Conservation (phyloP, 2,329 filamentous ascomycete species). For the Pseudohalonectria lignicola region DNA sequence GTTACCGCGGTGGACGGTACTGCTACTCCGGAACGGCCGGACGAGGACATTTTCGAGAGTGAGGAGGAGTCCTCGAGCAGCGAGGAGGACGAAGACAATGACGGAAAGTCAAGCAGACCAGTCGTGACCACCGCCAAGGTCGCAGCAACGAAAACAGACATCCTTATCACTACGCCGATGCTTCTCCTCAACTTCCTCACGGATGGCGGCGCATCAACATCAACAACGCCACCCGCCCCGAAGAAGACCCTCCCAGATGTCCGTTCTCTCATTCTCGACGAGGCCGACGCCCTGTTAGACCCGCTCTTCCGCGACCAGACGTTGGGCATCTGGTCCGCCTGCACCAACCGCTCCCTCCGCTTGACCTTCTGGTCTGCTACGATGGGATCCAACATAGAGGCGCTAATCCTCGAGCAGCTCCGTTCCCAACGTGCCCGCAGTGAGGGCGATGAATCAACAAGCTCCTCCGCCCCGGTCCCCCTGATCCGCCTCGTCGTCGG, state of each 20-base stretch:
- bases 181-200: constrained; percentile 64
- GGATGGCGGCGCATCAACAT: too few relatives aligned
- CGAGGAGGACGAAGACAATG: constrained; percentile 15
- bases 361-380: constrained; percentile 92
- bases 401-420: constrained; percentile 60
- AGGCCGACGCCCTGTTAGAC: constrained; percentile 90
- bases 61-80: constrained; percentile 21
- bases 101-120: constrained; percentile 12
- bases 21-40: constrained; percentile 8
- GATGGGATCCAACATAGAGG: constrained; percentile 88
- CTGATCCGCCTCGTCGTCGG: constrained; percentile 86
- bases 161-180: constrained; percentile 72
- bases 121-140: constrained; percentile 12
- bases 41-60: constrained; percentile 20
- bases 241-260: constrained; percentile 53
- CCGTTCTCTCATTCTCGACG: constrained; percentile 70
- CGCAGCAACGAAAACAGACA: constrained; percentile 56
- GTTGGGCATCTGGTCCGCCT: constrained; percentile 70
- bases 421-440: constrained; percentile 35
- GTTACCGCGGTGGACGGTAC: constrained; percentile 34
- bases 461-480: constrained; percentile 16
- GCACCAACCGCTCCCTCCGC: constrained; percentile 57
- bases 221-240: constrained; percentile 31
- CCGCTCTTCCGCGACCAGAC: constrained; percentile 86
- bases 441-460: too few relatives aligned